Percentiles rank a stretch among this genome's conserved stretches.
Evolutionary conservation across 1,284 basidiomycete species (phyloP).

Genomic region (Porodaedalea pini): DNA sequence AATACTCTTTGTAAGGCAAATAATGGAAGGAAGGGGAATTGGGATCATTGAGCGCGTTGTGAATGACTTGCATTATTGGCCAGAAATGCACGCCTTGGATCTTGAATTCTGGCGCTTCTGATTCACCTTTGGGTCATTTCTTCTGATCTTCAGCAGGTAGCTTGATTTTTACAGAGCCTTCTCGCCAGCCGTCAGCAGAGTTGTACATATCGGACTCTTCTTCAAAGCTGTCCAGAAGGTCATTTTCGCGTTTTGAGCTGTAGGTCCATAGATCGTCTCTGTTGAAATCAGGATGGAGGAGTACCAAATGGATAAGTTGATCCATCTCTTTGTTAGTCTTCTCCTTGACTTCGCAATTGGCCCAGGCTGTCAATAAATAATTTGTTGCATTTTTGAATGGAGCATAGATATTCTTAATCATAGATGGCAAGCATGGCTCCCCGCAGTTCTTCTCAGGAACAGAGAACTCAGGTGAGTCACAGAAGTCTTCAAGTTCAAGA

Average conservation of each 20-base stretch:
- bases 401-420: neutral
- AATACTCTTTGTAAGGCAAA: slow-evolving; percentile 28
- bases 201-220: neutral
- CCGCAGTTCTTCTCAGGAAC: neutral
- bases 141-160: slow-evolving; percentile 1
- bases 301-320: slow-evolving; percentile 28
- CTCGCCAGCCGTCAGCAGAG: neutral
- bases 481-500: neutral
- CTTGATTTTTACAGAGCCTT: neutral
- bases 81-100: slow-evolving; percentile 10
- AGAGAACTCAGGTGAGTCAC: neutral
- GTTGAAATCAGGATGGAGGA: slow-evolving; percentile 26
- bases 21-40: slow-evolving; percentile 26
- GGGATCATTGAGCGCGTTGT: neutral
- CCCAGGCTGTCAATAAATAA: slow-evolving; percentile 21
- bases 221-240: neutral
- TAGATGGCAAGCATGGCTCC: neutral
- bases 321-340: slow-evolving; percentile 29
- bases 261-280: neutral
- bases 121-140: neutral
- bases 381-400: slow-evolving; percentile 7
- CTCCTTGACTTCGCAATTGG: slow-evolving; percentile 21
- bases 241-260: neutral
- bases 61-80: slow-evolving; percentile 5
- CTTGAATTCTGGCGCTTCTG: neutral